Percentiles rank a stretch among this genome's conserved stretches.
Conservation (phyloP, 208 protist species). For the Hexamita inflata region DNA sequence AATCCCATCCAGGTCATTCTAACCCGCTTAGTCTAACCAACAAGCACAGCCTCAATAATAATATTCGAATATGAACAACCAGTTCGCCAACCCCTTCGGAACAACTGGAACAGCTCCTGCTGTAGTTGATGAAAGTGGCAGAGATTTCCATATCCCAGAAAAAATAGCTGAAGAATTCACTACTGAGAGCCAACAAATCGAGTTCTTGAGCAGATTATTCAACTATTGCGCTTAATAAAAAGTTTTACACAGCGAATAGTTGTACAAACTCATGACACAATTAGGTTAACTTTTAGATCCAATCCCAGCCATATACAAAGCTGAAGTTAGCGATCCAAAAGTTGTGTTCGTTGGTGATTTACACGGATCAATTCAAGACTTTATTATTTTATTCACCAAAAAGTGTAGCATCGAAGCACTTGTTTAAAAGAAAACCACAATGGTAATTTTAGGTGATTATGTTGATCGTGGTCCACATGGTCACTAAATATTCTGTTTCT, state of each 20-base stretch:
- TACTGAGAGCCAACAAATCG: not conserved
- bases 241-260: not conserved
- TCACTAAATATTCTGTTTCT: not conserved
- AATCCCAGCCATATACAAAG: not conserved
- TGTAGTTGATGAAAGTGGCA: not conserved
- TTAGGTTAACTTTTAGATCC: not conserved
- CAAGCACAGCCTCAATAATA: not conserved
- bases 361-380: conserved; percentile 3
- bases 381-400: not conserved
- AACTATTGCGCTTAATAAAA: not conserved
- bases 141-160: not conserved
- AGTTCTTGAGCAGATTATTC: not conserved
- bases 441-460: conserved; percentile 22
- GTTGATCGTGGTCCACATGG: conserved; percentile 16
- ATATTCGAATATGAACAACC: not conserved
- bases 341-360: conserved; percentile 1
- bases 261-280: not conserved
- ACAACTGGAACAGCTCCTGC: not conserved
- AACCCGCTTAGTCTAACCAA: not conserved
- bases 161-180: not conserved
- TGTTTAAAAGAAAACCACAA: not conserved
- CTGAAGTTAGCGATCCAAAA: not conserved
- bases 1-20: not conserved
- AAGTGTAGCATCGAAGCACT: not conserved
- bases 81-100: not conserved